Percentiles rank a stretch among this genome's conserved stretches.
Evolutionary conservation across 2,329 filamentous ascomycete species (phyloP).

Genomic region (Diplocarpon mali): DNA sequence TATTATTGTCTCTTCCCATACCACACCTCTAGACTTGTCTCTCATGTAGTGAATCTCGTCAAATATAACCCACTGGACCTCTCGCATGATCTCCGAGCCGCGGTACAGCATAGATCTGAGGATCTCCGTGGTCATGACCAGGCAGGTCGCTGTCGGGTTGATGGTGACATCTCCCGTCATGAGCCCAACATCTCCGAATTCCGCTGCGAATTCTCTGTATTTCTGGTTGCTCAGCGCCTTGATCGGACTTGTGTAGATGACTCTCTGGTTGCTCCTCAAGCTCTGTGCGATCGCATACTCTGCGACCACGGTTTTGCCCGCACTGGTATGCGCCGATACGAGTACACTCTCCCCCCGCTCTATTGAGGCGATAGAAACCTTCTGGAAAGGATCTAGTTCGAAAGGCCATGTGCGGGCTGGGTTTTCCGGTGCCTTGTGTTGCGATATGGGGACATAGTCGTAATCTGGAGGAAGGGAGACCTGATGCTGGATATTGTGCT

Average conservation of each 20-base stretch:
- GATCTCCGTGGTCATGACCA: constrained; percentile 99
- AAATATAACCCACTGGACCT: constrained; percentile 97
- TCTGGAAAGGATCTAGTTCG: constrained; percentile 93
- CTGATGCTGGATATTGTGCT: constrained; percentile 97
- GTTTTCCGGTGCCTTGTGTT: constrained; percentile 81
- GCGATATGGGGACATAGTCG: constrained; percentile 86
- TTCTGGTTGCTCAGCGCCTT: constrained; percentile 99
- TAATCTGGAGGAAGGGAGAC: constrained; percentile 91
- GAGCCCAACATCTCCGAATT: constrained; percentile 92
- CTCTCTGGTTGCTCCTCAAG: constrained; percentile 91
- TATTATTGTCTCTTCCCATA: constrained; percentile 99
- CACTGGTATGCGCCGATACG: constrained; percentile 93
- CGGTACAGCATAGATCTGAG: constrained; percentile 95
- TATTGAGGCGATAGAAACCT: constrained; percentile 87
- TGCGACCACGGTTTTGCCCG: constrained; percentile 95
- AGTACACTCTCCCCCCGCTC: constrained; percentile 93
- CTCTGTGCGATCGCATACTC: constrained; percentile 98
- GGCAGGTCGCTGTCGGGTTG: constrained; percentile 92
- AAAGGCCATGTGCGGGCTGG: constrained; percentile 81
- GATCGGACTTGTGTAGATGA: constrained; percentile 99
- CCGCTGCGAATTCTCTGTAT: constrained; percentile 88
- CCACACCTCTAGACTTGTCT: constrained; percentile 86
- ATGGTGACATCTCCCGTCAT: constrained; percentile 99
- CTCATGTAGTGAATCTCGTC: constrained; percentile 99
- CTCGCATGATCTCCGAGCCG: constrained; percentile 97